Base-by-base conservation (phyloP, 2,329 filamentous ascomycete species). In the Cladophialophora carrionii region DNA sequence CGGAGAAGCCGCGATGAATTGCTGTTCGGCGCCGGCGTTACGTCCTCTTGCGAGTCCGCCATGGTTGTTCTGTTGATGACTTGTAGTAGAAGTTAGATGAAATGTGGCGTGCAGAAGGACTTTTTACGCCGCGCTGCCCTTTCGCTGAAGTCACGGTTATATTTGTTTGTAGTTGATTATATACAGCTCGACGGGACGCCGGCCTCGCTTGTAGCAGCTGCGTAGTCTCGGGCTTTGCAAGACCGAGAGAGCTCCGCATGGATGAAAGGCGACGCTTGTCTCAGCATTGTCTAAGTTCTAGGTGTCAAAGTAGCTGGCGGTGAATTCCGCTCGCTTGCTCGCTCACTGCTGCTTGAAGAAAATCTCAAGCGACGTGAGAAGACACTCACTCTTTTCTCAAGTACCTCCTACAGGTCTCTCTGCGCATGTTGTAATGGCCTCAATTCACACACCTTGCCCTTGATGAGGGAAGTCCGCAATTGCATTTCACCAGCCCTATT, bases 21-120 rank as follows among this genome's bases (percentile, higher is more conserved):
- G 3, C 22, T 51, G 7, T 9, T 29, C 20, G 48, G 3, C 3
- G 48, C 17, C 20, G 48, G 3, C 3, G 48, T 3, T 9, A 24
- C 41, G n/a, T 20, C n/a, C n/a, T 17, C 57, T 5, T 37, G 46
- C 29, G 46, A 26, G 31, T 60, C 57, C 6, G 57, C 57, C 57
- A 60, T 60, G 17, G 17, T 37, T n/a, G 7, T 43, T 7, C 5
- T n/a, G 7, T 43, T 7, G 17, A 17, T 8, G 37, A 8, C 8
- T 3, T 17, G 37, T 5, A n/a, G 37, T 43, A 17, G n/a, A 43
- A 2, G 37, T 43, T n/a, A 14, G 17, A 14, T 43, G 17, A 2
- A 29, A n/a, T n/a, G n/a, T 29, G 26, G 3, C 37, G 1, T 6
- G 5, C 37, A 43, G 37, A 41, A 41, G 14, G 7, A n/a, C n/a